Percentiles rank a stretch among this genome's conserved stretches.
Evolutionary conservation across 208 protist genomes (phyloP).

Genomic region (Wallacemonas collosoma): DNA sequence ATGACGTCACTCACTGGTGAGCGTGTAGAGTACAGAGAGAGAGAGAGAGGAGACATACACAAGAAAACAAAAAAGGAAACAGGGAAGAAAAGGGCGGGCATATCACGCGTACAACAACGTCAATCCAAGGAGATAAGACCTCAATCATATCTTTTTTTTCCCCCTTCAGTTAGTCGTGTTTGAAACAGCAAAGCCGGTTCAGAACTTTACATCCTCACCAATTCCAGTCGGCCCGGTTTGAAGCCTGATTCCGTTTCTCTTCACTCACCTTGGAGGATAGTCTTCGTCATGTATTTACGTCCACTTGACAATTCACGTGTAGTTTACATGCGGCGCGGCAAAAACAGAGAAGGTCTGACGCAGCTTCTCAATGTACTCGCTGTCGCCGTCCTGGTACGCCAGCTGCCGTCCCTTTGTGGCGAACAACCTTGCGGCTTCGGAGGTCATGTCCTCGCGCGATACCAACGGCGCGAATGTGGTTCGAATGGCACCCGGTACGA

Average conservation of each 20-base stretch:
- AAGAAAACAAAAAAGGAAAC: not conserved
- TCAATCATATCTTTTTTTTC: too few species aligned
- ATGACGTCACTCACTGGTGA: too few species aligned
- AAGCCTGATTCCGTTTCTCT: too few species aligned
- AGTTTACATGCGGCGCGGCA: constrained; percentile 11
- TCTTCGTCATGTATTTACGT: too few species aligned
- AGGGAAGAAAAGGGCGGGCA: not conserved
- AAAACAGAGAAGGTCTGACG: constrained; percentile 23
- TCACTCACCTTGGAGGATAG: too few species aligned
- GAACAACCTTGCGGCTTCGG: not conserved
- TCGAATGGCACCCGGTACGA: constrained; percentile 9
- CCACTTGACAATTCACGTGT: not conserved
- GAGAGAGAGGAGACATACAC: not conserved
- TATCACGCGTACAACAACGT: not conserved
- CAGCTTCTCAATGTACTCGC: constrained; percentile 31
- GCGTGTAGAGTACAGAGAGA: too few species aligned
- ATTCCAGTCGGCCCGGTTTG: too few species aligned
- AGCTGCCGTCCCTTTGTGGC: constrained; percentile 7
- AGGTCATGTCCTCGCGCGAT: constrained; percentile 5
- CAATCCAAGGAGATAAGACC: not conserved
- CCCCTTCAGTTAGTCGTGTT: too few species aligned
- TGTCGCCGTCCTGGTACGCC: constrained; percentile 27
- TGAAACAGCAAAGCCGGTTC: too few species aligned
- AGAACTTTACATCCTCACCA: too few species aligned
- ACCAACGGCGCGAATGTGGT: constrained; percentile 13